Evolutionary conservation across 192 early-diverging fungal genomes (phyloP), one percentile per base, ranked within the genome.

Genomic region (Dissophora ornata): DNA sequence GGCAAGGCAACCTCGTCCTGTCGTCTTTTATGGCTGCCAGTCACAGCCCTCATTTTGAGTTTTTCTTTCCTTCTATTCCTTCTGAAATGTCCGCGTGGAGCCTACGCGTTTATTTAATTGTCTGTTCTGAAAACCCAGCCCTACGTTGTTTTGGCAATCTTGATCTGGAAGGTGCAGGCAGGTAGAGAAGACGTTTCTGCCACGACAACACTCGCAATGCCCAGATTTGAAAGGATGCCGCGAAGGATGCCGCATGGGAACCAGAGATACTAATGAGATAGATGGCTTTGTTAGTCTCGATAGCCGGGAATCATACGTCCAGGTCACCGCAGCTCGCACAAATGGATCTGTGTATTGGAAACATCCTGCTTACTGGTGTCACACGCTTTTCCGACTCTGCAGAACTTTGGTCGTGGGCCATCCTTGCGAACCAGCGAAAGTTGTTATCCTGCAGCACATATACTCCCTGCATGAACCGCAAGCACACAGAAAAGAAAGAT

Each of bases 391-490:
- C 87, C 38, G 95, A 90, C 32, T 95, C 96, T 0, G 87, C 88
- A 15, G 85, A 85, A 25, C 90, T 90, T 24, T 84, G 87, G 70
- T 95, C 91, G 34, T 90, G 88, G 0, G 96, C 92, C 95, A 99
- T 95, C 57, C 92, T 87, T 63, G 88, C 67, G 57, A 99, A 95
- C 97, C 97, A 98, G 49, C 92, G 85, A 69, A 99, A 99, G 71
- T 89, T 92, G 83, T 94, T 98, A 84, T 99, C 98, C 67, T 98
- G 97, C 19, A 99, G 86, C 36, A 98, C 96, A 80, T 97, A 99
- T 2, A 97, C 92, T 18, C 98, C 98, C 91, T 95, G 75, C 4
- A 22, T 60, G 28, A n/a, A n/a, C n/a, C n/a, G n/a, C n/a, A n/a
- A n/a, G n/a, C n/a, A n/a, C n/a, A n/a, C n/a, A n/a, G n/a, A n/a